Percentiles rank a stretch among this genome's conserved stretches.
phyloP scores from a whole-genome alignment of 2,329 filamentous ascomycete species.

The Alternaria tenuissima region DNA sequence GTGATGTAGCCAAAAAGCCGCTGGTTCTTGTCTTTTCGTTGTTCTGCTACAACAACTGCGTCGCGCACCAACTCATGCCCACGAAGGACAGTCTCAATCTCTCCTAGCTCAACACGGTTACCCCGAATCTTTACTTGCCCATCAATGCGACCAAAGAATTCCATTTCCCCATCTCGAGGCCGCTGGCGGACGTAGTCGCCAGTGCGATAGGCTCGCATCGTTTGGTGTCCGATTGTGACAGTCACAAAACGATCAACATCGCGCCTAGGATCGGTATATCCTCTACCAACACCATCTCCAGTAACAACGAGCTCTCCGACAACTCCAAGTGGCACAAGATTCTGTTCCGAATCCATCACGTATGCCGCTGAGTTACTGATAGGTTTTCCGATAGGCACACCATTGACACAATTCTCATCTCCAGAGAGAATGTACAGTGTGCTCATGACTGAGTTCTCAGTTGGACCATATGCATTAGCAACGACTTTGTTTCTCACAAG shows the following conservation, averaged over 20 bases:
- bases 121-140: slow-evolving; percentile 36
- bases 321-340: slow-evolving; percentile 23
- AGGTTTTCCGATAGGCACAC: slow-evolving; percentile 52
- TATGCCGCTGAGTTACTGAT: slow-evolving; percentile 4
- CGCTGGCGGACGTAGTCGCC: slow-evolving; percentile 30
- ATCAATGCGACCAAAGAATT: slow-evolving; percentile 29
- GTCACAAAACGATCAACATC: slow-evolving; percentile 17
- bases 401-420: slow-evolving; percentile 10
- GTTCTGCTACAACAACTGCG: background rate
- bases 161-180: slow-evolving; percentile 23
- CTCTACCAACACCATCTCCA: slow-evolving; percentile 17
- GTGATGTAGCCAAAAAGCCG: too few relatives aligned
- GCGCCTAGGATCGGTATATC: slow-evolving; percentile 28
- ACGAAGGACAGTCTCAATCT: slow-evolving; percentile 26
- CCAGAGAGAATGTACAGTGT: slow-evolving; percentile 55
- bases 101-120: slow-evolving; percentile 34
- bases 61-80: background rate
- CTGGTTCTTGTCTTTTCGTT: too few relatives aligned
- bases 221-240: background rate
- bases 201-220: slow-evolving; percentile 39
- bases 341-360: slow-evolving; percentile 1
- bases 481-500: slow-evolving; percentile 5
- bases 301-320: slow-evolving; percentile 36
- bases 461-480: slow-evolving; percentile 28
- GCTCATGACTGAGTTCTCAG: slow-evolving; percentile 18